Percentiles rank a stretch among this genome's conserved stretches.
These are phyloP conservation scores for Fusarium tricinctum DNA, from an alignment of 2,329 filamentous ascomycete genomes.

Conservation along the genomic window DNA sequence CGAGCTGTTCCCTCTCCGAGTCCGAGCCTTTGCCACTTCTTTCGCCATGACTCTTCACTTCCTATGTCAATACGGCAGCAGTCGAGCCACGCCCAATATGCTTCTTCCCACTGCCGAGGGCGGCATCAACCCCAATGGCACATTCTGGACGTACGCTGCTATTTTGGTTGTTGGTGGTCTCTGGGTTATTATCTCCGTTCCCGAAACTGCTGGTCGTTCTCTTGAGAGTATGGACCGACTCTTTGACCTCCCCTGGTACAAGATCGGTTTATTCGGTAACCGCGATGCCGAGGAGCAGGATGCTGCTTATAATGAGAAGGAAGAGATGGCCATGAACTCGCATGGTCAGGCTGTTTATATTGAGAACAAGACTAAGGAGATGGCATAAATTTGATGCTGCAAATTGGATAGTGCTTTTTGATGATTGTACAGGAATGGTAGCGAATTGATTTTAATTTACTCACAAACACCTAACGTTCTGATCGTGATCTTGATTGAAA, in stretches of 20 bases:
- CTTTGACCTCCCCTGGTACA: slow-evolving; percentile 28
- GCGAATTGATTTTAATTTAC: background rate
- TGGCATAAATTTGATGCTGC: no score
- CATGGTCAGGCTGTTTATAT: slow-evolving; percentile 18
- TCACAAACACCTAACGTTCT: background rate
- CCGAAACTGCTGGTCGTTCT: slow-evolving; percentile 22
- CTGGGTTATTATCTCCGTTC: slow-evolving; percentile 18
- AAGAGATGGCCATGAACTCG: slow-evolving; percentile 8
- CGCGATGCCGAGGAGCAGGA: slow-evolving; percentile 26
- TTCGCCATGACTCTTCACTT: slow-evolving; percentile 30
- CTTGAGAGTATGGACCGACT: slow-evolving; percentile 30
- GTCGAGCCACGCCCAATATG: slow-evolving; percentile 25
- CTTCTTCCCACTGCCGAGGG: slow-evolving; percentile 9
- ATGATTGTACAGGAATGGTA: background rate
- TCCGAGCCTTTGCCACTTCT: slow-evolving; percentile 22
- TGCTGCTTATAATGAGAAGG: slow-evolving; percentile 23
- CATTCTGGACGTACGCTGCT: slow-evolving; percentile 22
- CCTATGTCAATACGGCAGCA: slow-evolving; percentile 24
- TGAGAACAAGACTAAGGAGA: slow-evolving; percentile 7
- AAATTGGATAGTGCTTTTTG: background rate
- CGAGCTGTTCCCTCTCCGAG: slow-evolving; percentile 30
- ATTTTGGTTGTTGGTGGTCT: slow-evolving; percentile 15
- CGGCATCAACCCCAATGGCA: slow-evolving; percentile 24
- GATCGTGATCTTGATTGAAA: no score
- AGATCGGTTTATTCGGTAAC: slow-evolving; percentile 27